Evolutionary conservation across 2,329 filamentous ascomycete species (phyloP).

Genomic region (Verticillium tricorpus): DNA sequence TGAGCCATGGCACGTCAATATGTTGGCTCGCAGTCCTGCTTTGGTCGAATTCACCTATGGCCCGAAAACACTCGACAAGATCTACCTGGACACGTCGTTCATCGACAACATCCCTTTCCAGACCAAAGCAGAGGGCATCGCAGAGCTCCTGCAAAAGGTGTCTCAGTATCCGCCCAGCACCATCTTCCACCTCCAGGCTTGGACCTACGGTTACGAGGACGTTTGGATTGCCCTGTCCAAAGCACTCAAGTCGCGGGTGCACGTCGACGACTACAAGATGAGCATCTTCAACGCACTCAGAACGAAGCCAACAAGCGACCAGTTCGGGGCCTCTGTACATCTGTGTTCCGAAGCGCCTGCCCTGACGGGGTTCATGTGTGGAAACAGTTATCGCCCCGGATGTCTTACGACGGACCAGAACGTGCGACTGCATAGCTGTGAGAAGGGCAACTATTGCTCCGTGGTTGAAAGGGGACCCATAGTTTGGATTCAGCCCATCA

Average conservation of each 20-base stretch:
- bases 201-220: slow-evolving; percentile 89
- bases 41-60: slow-evolving; percentile 70
- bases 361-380: slow-evolving; percentile 69
- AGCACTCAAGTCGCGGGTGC: slow-evolving; percentile 65
- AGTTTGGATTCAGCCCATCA: slow-evolving; percentile 75
- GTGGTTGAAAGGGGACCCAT: slow-evolving; percentile 44
- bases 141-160: slow-evolving; percentile 68
- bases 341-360: slow-evolving; percentile 57
- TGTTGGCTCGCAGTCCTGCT: slow-evolving; percentile 64
- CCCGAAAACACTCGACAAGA: slow-evolving; percentile 64
- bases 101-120: slow-evolving; percentile 41
- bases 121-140: slow-evolving; percentile 69
- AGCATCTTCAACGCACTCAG: slow-evolving; percentile 64
- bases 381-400: slow-evolving; percentile 65
- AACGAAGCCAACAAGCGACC: slow-evolving; percentile 31
- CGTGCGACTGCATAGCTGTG: slow-evolving; percentile 79
- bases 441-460: slow-evolving; percentile 62
- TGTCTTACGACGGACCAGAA: slow-evolving; percentile 63
- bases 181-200: slow-evolving; percentile 77
- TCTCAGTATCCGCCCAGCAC: slow-evolving; percentile 66
- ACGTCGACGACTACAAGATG: slow-evolving; percentile 79
- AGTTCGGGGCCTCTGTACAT: slow-evolving; percentile 34
- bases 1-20: slow-evolving; percentile 81
- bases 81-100: slow-evolving; percentile 90
- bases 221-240: slow-evolving; percentile 81